Base-by-base conservation (phyloP, 2,329 filamentous ascomycete species). In the Lasiodiplodia gonubiensis region DNA sequence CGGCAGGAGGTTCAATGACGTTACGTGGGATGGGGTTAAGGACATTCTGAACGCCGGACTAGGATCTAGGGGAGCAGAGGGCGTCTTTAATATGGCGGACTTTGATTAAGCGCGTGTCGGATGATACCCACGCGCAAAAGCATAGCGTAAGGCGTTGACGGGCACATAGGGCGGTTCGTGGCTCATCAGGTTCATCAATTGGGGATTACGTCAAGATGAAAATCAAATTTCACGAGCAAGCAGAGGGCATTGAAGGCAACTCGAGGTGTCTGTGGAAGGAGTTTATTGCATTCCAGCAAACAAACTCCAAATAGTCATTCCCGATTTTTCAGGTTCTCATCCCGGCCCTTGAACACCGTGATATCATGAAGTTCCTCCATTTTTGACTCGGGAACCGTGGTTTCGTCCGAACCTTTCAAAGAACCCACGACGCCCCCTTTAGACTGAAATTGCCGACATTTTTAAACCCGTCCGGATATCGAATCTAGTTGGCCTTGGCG, bases 401-500 rank as follows among this genome's bases (percentile, higher is more conserved):
- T 46, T 35, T 52, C 46, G 18, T 23, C 52, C 57, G 52, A 64
- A 33, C 53, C 53, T 46, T 60, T 39, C 42, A 51, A 57, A 68
- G 52, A 65, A 68, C 63, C 63, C 48, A 21, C 27, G 54, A 67
- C 54, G 64, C 67, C 61, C 61, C 42, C 4, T 27, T 33, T 46
- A 27, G 60, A 59, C 12, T 21, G 23, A 27, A 35, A 42, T 35
- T 39, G 42, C 51, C 53, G 39, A 57, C 60, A 14, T 35, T 52
- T 52, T 60, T 12, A 53, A 63, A 46, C 46, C 39, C 18, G 46
- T 66, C 39, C 57, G 37, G 57, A 39, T 46, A 23, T 27, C 21
- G n/a, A 25, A 30, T 55, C 48, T 67, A 67, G 30, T 63, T 37
- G 66, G 66, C 85, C 86, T 92, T 92, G 79, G 88, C 86, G 75